Evolutionary conservation across 176 grass and related monocot species (phyloP), one percentile per base, ranked within the genome.

Genomic region (Microstegium vimineum): DNA sequence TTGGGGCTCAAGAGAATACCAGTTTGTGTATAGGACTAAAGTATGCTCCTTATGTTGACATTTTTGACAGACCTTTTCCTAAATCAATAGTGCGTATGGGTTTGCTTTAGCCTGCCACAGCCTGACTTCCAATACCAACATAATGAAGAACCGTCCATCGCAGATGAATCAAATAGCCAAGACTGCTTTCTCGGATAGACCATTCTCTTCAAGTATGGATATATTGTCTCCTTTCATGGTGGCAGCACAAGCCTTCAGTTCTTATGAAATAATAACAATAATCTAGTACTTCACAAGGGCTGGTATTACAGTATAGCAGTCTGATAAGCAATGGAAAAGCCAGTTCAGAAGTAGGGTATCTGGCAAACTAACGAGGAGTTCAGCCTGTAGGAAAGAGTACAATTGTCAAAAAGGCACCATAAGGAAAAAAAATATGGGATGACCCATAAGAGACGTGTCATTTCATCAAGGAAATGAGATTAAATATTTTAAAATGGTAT

Each of bases 321-420:
- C 95, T 51, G 92, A 85, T 84, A 98, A 85, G 90, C 88, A 98
- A 69, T 94, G 90, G 46, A 98, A 98, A 64, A 91, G 88, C 95
- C 95, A 94, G 82, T 93, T 94, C 62, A 98, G 85, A 27, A 93
- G 84, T 85, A 93, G 84, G 23, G 88, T 94, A 12, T 78, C 90
- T 26, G 92, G 92, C 54, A 98, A 79, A 62, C 91, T 90, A 62
- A 98, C 84, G 65, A 94, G 87, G 46, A 94, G 85, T 85, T 91
- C 88, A 82, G 75, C 95, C 95, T 98, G 86, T 34, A 41, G 86
- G 86, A 82, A 85, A 85, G 25, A 73, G 52, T n/a, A 70, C 41
- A 43, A 30, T 60, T 79, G 51, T 66, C 59, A 88, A 46, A 51
- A 88, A 74, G 46, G 7, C n/a, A n/a, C n/a, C n/a, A n/a, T n/a